A percentile compares a stretch with the other conserved stretches of the same genome.
Evolutionary conservation across 176 grass and related monocot genomes (phyloP).

Genomic region (Bonia amplexicaulis): DNA sequence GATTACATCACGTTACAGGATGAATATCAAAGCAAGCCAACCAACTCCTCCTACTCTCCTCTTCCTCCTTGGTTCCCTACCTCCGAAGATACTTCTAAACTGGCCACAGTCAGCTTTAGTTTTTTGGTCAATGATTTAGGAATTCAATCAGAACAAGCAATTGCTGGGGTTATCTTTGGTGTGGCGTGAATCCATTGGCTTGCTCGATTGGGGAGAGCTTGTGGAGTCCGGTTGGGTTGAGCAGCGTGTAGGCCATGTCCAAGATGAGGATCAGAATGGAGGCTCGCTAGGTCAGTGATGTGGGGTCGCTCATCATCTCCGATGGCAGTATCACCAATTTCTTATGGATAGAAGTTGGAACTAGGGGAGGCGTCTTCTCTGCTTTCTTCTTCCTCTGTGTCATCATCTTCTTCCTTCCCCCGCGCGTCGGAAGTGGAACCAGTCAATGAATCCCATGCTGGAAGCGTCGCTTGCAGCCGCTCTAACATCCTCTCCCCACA

Average conservation of each 20-base stretch:
- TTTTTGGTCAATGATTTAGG: no score
- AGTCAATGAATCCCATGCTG: background rate
- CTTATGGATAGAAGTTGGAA: background rate
- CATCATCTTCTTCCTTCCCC: background rate
- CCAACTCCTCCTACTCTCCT: no score
- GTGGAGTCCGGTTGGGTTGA: constrained; percentile 35
- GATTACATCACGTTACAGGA: no score
- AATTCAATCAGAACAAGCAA: no score
- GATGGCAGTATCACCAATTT: background rate
- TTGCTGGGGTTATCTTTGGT: no score
- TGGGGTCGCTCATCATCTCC: background rate
- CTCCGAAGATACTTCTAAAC: no score
- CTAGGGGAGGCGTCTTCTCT: background rate
- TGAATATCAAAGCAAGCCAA: no score
- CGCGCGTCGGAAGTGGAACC: background rate
- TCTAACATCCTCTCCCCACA: no score
- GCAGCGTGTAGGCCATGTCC: constrained; percentile 60
- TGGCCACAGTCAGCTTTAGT: no score
- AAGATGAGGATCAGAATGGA: constrained; percentile 58
- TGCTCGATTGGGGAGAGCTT: constrained; percentile 13
- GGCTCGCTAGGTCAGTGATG: background rate
- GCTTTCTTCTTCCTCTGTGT: background rate
- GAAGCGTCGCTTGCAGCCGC: no score
- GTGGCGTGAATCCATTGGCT: no score
- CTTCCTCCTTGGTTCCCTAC: no score